phyloP scores from a whole-genome alignment of 2,329 filamentous ascomycete species.

The Colletotrichum spinosum region DNA sequence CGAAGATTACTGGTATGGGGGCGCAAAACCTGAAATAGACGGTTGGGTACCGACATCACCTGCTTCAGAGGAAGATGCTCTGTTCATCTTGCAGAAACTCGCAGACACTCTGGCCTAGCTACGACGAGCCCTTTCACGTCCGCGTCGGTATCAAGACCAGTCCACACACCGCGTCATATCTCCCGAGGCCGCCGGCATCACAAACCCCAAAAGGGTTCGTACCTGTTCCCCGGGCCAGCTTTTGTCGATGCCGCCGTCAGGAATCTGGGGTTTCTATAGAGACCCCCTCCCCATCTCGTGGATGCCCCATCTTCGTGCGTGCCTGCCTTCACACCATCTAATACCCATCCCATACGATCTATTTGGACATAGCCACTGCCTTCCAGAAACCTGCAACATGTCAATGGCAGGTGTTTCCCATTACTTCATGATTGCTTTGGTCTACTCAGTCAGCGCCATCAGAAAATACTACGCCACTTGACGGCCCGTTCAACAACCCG shows the following conservation, averaged over 20 bases:
- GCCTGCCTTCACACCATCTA: slow-evolving; percentile 1
- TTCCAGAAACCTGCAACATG: not conserved
- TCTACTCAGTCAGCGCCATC: no score
- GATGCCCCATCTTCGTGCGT: not conserved
- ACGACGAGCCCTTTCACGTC: no score
- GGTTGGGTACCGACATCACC: no score
- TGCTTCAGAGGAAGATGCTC: no score
- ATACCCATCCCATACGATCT: no score
- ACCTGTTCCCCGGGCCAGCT: not conserved
- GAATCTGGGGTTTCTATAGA: slow-evolving; percentile 24
- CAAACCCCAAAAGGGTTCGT: no score
- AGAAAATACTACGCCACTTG: no score
- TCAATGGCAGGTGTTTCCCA: no score
- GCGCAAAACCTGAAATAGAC: no score
- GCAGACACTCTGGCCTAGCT: no score
- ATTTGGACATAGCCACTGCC: not conserved
- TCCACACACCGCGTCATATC: not conserved
- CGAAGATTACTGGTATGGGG: no score
- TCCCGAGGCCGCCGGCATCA: not conserved
- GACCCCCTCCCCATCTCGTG: slow-evolving; percentile 8
- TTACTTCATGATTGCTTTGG: not conserved
- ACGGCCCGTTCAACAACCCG: not conserved
- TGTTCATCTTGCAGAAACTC: no score
- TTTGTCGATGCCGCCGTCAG: slow-evolving; percentile 11
- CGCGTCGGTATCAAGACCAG: not conserved